These are phyloP conservation scores for Ascochyta viciae-villosae DNA, from an alignment of 2,329 filamentous ascomycete species.

Conservation along the genomic window DNA sequence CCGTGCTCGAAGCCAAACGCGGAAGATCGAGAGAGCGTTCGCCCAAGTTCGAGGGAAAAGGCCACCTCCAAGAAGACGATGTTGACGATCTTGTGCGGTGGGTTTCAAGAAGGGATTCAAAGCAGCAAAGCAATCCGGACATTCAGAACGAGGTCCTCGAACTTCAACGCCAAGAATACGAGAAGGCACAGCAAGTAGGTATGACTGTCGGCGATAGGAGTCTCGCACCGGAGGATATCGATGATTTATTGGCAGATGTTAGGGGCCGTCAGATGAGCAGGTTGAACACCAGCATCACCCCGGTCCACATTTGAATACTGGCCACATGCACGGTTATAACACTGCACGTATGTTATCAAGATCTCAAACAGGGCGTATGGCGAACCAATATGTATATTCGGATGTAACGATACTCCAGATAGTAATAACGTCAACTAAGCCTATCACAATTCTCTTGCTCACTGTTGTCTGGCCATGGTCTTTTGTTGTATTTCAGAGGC, in stretches of 20 bases:
- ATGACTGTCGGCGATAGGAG: conserved; percentile 28
- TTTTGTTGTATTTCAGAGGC: too few species aligned
- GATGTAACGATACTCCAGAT: too few species aligned
- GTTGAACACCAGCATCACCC: conserved; percentile 10
- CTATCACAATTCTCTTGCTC: too few species aligned
- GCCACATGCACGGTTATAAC: not conserved
- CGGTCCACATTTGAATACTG: conserved; percentile 1
- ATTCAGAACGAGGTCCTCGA: not conserved
- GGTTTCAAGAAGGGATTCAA: conserved; percentile 13
- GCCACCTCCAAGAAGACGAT: conserved; percentile 11
- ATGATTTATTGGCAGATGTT: conserved; percentile 17
- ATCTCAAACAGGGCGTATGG: not conserved
- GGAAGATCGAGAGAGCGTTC: conserved; percentile 14
- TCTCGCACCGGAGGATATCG: conserved; percentile 14
- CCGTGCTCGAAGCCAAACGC: conserved; percentile 7
- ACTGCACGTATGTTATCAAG: not conserved
- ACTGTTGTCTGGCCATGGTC: too few species aligned
- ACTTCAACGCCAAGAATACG: conserved; percentile 15
- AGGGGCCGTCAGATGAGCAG: not conserved
- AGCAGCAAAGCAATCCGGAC: conserved; percentile 10
- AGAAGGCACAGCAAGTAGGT: conserved; percentile 27
- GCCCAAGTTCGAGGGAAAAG: not conserved
- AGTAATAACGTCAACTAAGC: too few species aligned
- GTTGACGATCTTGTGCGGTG: conserved; percentile 20
- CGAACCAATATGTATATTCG: not conserved